phyloP scores from a whole-genome alignment of 116 monocot genomes.

The Posidonia oceanica region DNA sequence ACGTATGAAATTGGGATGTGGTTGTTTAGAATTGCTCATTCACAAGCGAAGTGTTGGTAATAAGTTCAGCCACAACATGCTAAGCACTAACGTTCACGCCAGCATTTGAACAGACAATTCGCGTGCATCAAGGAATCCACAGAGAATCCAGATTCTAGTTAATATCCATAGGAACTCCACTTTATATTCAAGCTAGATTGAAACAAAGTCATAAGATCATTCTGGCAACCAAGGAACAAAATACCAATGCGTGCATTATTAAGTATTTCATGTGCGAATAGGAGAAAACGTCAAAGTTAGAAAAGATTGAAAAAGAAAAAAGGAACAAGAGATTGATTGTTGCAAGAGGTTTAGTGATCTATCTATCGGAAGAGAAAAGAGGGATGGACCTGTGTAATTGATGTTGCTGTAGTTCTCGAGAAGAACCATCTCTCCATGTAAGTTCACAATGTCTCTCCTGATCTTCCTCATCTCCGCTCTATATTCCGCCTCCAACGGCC shows the following conservation, averaged over 20 bases:
- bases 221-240: too few relatives aligned
- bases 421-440: slow-evolving; percentile 97
- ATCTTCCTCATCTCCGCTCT: slow-evolving; percentile 43
- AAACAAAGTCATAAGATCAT: too few relatives aligned
- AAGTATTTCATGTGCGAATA: too few relatives aligned
- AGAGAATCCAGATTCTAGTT: background rate
- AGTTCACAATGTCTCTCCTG: slow-evolving; percentile 58
- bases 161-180: too few relatives aligned
- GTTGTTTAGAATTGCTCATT: background rate
- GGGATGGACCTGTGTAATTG: slow-evolving; percentile 77
- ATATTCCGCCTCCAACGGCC: slow-evolving; percentile 23
- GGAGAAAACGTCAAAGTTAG: too few relatives aligned
- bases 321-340: background rate
- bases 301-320: background rate
- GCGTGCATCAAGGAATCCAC: background rate
- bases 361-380: too few relatives aligned
- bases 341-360: background rate
- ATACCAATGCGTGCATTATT: too few relatives aligned
- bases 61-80: too few relatives aligned
- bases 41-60: background rate
- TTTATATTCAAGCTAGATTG: too few relatives aligned
- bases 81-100: background rate
- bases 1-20: background rate
- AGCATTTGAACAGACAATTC: background rate
- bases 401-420: slow-evolving; percentile 88